These are phyloP conservation scores for Trichoderma cornu-damae DNA, from an alignment of 2,329 filamentous ascomycete species.

Conservation along the genomic window DNA sequence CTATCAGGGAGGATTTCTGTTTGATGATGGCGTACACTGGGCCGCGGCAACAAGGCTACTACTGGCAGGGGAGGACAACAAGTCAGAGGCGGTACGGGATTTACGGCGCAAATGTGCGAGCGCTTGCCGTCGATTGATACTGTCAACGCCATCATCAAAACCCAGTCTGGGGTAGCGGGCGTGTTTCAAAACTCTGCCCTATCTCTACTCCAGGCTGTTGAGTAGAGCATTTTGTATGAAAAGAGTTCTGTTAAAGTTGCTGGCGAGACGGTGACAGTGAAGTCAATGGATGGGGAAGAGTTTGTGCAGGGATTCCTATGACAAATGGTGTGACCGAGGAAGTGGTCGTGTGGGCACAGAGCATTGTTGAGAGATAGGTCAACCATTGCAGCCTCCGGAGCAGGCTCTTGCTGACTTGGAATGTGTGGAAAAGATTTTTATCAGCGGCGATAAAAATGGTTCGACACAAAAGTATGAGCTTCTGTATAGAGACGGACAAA, in stretches of 20 bases:
- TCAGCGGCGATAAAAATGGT: constrained; percentile 42
- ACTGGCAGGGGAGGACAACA: constrained; percentile 41
- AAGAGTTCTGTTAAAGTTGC: constrained; percentile 48
- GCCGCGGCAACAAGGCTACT: constrained; percentile 58
- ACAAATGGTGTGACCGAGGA: constrained; percentile 54
- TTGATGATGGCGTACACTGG: constrained; percentile 72
- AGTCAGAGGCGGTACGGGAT: constrained; percentile 44
- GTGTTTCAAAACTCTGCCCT: constrained; percentile 55
- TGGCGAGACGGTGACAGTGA: constrained; percentile 42
- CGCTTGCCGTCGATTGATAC: constrained; percentile 64
- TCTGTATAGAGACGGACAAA: not conserved
- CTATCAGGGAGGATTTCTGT: constrained; percentile 70
- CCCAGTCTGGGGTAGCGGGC: constrained; percentile 50
- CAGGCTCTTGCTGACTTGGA: constrained; percentile 58
- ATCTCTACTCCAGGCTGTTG: constrained; percentile 47
- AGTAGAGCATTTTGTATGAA: constrained; percentile 55
- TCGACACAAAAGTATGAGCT: constrained; percentile 37
- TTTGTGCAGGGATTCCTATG: constrained; percentile 40
- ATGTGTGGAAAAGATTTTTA: constrained; percentile 49
- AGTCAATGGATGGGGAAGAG: constrained; percentile 31
- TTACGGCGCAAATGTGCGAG: constrained; percentile 49
- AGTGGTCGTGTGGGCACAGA: constrained; percentile 56
- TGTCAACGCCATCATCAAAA: constrained; percentile 53
- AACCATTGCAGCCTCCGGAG: constrained; percentile 51
- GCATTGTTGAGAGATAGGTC: constrained; percentile 42